Conservation (phyloP, 2,329 filamentous ascomycete genomes). For the Apiospora koreana region DNA sequence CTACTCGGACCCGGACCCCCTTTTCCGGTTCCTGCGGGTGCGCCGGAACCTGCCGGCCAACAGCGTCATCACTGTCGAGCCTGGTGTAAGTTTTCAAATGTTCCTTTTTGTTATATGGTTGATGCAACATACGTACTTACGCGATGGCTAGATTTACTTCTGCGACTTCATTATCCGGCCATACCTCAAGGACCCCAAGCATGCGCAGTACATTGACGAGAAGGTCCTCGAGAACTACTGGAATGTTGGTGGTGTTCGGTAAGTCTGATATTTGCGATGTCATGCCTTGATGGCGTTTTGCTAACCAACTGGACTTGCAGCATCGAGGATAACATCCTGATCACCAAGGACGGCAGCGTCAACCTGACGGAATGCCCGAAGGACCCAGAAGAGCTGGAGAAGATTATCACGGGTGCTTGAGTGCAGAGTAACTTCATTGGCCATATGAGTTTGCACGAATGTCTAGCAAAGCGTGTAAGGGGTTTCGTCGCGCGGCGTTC, state of each 20-base stretch:
- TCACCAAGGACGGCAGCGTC: slow-evolving; percentile 68
- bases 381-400: slow-evolving; percentile 63
- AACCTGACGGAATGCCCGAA: slow-evolving; percentile 75
- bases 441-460: not conserved
- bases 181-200: slow-evolving; percentile 70
- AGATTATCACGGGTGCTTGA: slow-evolving; percentile 42
- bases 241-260: slow-evolving; percentile 75
- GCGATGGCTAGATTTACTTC: slow-evolving; percentile 70
- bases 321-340: slow-evolving; percentile 72
- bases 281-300: not conserved
- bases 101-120: too few relatives aligned
- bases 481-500: not conserved
- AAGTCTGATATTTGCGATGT: slow-evolving; percentile 27
- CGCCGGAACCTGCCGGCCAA: slow-evolving; percentile 74
- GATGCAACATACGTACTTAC: not conserved
- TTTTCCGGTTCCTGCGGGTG: slow-evolving; percentile 87
- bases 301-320: slow-evolving; percentile 30
- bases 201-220: slow-evolving; percentile 75
- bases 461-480: not conserved
- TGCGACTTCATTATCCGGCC: slow-evolving; percentile 86
- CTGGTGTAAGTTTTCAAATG: slow-evolving; percentile 69
- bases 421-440: not conserved
- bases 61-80: slow-evolving; percentile 91
- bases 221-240: slow-evolving; percentile 77
- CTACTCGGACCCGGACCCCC: slow-evolving; percentile 74